A percentile compares a stretch with the other conserved stretches of the same genome.
Evolutionary conservation across 1,284 basidiomycete species (phyloP).

Genomic region (Xerocomus cyaneibrunnescens): DNA sequence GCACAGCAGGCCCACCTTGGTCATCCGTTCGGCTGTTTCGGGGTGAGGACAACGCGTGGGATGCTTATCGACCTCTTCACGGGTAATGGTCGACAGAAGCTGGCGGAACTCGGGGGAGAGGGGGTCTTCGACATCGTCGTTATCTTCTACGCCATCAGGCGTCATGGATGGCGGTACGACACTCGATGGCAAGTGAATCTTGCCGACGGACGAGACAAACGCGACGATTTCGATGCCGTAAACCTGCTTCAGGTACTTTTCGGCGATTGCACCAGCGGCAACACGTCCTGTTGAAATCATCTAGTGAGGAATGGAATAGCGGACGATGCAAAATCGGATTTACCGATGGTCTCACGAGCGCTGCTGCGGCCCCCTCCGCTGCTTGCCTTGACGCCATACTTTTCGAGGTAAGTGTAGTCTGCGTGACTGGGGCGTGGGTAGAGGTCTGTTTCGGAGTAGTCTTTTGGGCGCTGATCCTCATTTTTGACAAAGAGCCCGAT

Average conservation of each 20-base stretch:
- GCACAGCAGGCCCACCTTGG: constrained; percentile 52
- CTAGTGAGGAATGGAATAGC: constrained; percentile 7
- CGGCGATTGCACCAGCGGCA: constrained; percentile 97
- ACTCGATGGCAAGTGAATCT: constrained; percentile 74
- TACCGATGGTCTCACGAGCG: constrained; percentile 96
- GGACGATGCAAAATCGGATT: background rate
- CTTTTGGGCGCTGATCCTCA: constrained; percentile 97
- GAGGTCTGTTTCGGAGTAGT: constrained; percentile 97
- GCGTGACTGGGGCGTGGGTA: constrained; percentile 98
- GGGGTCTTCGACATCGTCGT: constrained; percentile 76
- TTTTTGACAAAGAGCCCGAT: constrained; percentile 96
- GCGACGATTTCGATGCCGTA: constrained; percentile 95
- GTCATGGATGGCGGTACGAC: constrained; percentile 43
- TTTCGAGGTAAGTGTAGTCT: constrained; percentile 97
- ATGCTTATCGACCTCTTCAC: constrained; percentile 88
- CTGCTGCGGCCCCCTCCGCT: constrained; percentile 94
- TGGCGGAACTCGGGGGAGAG: constrained; percentile 83
- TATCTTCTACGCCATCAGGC: constrained; percentile 50
- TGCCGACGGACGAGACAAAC: constrained; percentile 96
- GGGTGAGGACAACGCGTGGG: constrained; percentile 89
- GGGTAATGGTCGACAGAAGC: constrained; percentile 78
- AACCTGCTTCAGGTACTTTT: constrained; percentile 89
- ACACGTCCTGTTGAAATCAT: constrained; percentile 68
- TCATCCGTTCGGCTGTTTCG: constrained; percentile 89
- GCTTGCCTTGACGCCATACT: constrained; percentile 97